Evolutionary conservation across 2,329 filamentous ascomycete genomes (phyloP).

Genomic region (Lojkania enalia): DNA sequence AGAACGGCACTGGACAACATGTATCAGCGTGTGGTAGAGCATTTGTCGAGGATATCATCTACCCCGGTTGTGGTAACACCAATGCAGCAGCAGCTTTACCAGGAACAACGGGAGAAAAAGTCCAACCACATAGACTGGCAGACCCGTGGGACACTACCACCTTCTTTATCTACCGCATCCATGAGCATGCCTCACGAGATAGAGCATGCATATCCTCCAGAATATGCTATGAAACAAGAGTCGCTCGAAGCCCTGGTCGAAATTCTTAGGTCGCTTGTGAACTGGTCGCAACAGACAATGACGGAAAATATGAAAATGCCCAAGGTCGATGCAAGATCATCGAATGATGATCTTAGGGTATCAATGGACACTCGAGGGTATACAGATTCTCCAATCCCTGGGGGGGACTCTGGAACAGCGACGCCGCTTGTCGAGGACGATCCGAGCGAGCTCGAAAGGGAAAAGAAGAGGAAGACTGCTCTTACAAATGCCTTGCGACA

Average conservation of each 20-base stretch:
- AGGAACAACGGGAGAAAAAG: constrained; percentile 71
- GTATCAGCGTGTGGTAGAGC: constrained; percentile 91
- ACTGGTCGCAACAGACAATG: constrained; percentile 79
- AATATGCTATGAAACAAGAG: constrained; percentile 89
- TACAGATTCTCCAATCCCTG: constrained; percentile 63
- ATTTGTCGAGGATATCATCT: constrained; percentile 85
- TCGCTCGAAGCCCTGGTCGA: constrained; percentile 88
- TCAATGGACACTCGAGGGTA: constrained; percentile 73
- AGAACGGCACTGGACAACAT: constrained; percentile 91
- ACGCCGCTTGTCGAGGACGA: constrained; percentile 72
- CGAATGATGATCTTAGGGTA: constrained; percentile 65
- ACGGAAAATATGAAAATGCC: constrained; percentile 51
- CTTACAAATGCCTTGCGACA: constrained; percentile 83
- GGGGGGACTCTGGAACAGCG: constrained; percentile 51
- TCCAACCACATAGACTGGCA: constrained; percentile 77
- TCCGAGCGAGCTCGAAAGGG: constrained; percentile 89
- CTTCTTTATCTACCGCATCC: constrained; percentile 78
- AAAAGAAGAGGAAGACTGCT: constrained; percentile 91
- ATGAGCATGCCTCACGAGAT: constrained; percentile 61
- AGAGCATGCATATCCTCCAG: constrained; percentile 77
- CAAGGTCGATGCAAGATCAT: constrained; percentile 52
- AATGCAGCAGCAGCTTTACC: constrained; percentile 81
- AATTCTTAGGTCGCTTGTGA: constrained; percentile 83
- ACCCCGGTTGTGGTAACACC: constrained; percentile 74
- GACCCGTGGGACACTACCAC: constrained; percentile 79